Percentiles rank a stretch among this genome's conserved stretches.
Conservation (phyloP, 805 yeast species). For the Ogataea siamensis region DNA sequence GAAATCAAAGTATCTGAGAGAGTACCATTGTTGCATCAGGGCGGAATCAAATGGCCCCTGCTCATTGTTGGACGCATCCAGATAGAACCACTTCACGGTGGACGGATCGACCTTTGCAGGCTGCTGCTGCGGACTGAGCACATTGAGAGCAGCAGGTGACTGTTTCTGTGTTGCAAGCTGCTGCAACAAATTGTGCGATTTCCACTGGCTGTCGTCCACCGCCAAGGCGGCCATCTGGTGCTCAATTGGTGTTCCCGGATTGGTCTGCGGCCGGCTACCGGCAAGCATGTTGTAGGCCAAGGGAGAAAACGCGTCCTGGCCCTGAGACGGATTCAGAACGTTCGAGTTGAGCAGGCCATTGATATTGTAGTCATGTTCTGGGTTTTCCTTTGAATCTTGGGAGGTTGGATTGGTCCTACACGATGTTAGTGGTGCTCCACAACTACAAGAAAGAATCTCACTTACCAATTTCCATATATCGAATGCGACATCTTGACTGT, state of each 20-base stretch:
- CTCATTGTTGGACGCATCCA: conserved; percentile 64
- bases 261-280: background rate
- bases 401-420: conserved; percentile 8
- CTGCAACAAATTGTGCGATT: conserved; percentile 3
- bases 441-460: conserved; percentile 4
- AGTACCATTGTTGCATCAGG: conserved; percentile 77
- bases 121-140: conserved; percentile 9
- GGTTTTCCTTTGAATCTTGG: conserved; percentile 1
- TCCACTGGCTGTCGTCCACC: conserved; percentile 9
- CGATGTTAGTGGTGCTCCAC: conserved; percentile 3
- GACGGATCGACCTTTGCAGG: conserved; percentile 21
- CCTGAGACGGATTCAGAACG: background rate
- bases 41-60: conserved; percentile 82
- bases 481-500: conserved; percentile 9
- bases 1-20: conserved; percentile 54
- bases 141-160: conserved; percentile 6
- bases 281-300: conserved; percentile 1
- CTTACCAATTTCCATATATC: conserved; percentile 14
- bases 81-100: conserved; percentile 63
- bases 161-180: conserved; percentile 6
- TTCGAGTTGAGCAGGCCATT: conserved; percentile 2
- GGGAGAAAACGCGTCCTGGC: conserved; percentile 3
- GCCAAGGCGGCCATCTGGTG: conserved; percentile 7
- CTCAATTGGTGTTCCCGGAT: conserved; percentile 1
- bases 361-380: conserved; percentile 4